Evolutionary conservation across 192 early-diverging fungal species (phyloP), one percentile per base, ranked within the genome.

Genomic region (Backusella liffmaniae): DNA sequence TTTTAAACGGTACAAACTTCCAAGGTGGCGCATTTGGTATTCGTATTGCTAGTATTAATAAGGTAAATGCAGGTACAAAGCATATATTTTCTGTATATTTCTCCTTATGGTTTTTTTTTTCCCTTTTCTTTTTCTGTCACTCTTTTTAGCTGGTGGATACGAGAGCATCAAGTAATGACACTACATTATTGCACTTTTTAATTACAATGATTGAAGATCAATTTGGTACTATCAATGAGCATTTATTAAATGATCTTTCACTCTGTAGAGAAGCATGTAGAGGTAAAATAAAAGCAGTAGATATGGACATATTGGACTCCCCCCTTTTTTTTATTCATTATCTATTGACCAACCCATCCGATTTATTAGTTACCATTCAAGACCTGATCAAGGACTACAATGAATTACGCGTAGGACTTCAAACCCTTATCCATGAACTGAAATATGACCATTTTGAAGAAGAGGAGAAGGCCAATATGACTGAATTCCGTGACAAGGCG

Each of bases 21-120:
- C 90, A 93, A 67, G 94, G 94, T 37, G 93, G 92, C 7, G 94
- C 94, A 2, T 94, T 92, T 84, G 94, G 94, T 16, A 92, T 94
- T 72, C 92, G 90, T 80, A 93, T 94, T 81, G 86, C 88, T 7
- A 93, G 92, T 86, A 91, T 95, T 21, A 95, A 95, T 72, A 93
- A 93, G 80, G 87, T 88, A 72, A 39, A 15, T 32, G 32, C 32
- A 18, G 39, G 10, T 37, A 6, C 4, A 13, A 34, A 75, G 39
- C 42, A 23, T 44, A 26, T 18, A 12, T 23, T 21, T 56, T 49
- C 39, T 56, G 32, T 29, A 39, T 18, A 26, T 51, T 34, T 13
- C 26, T 66, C 30, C n/a, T 53, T 1, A 36, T 10, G 6, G 26
- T 26, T 26, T 77, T 23, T 15, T 15, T 35, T 44, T 72, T 3